Base-by-base conservation (phyloP, 768 basidiomycete species). In the Hericium rajendrae region DNA sequence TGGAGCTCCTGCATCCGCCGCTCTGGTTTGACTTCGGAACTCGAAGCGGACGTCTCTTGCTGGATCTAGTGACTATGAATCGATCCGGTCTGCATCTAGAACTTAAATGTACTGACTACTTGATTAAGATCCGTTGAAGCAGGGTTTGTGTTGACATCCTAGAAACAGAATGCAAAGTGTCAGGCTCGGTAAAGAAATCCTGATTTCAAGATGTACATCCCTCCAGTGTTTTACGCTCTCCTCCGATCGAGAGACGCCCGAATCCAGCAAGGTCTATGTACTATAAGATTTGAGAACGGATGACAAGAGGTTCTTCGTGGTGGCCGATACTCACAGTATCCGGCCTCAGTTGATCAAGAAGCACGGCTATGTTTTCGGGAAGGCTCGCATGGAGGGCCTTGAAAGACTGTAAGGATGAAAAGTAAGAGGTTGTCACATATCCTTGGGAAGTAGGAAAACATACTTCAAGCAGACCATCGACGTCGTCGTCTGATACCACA, bases 1-100 rank as follows among this genome's bases (percentile, higher is more conserved):
- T 52, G 59, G 38, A 46, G 16, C 1, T 51, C 20, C 52, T 60
- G 59, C 32, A 16, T 15, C 51, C 22, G 4, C 53, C 61, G 59
- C 13, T 18, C 16, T 55, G 26, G 26, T 26, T 26, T 26, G 32
- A 32, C 32, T 10, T 32, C 32, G 32, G 32, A 32, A 32, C 6
- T 32, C 32, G 32, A 32, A 10, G 32, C 32, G 1, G 32, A 6
- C 32, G 32, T 32, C 32, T 32, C 32, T 32, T 32, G 6, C 32
- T 32, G 32, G 32, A 32, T 10, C 32, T 32, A 32, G 32, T 32
- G 32, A 32, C 32, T 32, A 10, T 32, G 32, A 32, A 32, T 32
- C 9, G 32, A 32, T 32, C 32, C 9, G 9, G 32, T 8, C 32
- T 32, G 32, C 32, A 6, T 32, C 32, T 32, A 26, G 26, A 26